Evolutionary conservation across 257 asterid genomes (phyloP), one percentile per base, ranked within the genome.

Genomic region (Nicotiana otophora): DNA sequence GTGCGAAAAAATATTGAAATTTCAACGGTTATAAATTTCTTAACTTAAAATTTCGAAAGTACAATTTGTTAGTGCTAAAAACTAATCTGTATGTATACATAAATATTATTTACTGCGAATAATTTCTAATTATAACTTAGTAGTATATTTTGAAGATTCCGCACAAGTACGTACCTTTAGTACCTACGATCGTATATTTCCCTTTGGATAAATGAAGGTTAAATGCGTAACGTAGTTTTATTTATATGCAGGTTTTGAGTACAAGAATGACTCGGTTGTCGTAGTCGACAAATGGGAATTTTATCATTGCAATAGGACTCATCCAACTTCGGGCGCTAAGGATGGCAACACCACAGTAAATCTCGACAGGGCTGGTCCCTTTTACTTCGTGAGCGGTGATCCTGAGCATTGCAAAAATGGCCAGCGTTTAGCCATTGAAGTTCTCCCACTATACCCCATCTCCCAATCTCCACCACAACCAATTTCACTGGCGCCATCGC

Each of bases 231-330:
- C 31, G 31, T 30, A 30, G 31, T 30, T 30, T 30, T 30, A 14
- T 14, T 11, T 11, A 6, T 19, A 12, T 4, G 39, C 74, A 94
- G 98, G 94, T 82, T 94, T 94, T 11, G 91, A 82, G 85, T 94
- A 94, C 88, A 89, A 87, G 79, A 94, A 92, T 46, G 96, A 94
- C 82, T 83, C 97, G 3, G 93, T 94, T 14, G 55, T 87, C 31
- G 87, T 87, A 80, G 98, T 94, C 68, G 91, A 88, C 63, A 94
- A 91, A 84, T 92, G 90, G 88, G 97, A 93, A 39, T 94, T 88
- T 84, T 94, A 89, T 69, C 98, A 94, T 82, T 94, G 98, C 92
- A 88, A 93, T 82, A 82, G 89, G 1, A 91, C 87, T 88, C 84
- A 82, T 16, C 92, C 93, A 1, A 39, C 83, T 36, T 80, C 84